Evolutionary conservation across 768 basidiomycete genomes (phyloP).

Genomic region (Gautieria morchelliformis): DNA sequence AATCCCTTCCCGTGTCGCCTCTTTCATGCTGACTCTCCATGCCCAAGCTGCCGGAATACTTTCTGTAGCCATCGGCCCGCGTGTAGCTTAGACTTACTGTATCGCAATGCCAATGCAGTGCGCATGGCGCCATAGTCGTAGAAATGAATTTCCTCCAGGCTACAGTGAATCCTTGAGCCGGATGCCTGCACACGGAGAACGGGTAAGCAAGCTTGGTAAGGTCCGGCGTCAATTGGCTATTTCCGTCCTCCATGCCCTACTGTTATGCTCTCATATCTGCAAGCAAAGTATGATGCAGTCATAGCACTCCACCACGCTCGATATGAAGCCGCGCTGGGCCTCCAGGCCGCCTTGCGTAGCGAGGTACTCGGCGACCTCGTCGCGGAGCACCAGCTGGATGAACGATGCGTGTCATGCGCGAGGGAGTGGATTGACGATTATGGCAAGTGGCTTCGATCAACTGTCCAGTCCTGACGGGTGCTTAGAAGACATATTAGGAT

Average conservation of each 20-base stretch:
- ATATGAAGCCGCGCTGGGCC: constrained; percentile 31
- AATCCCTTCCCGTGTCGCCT: not conserved
- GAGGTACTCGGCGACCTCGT: constrained; percentile 51
- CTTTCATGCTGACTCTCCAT: constrained; percentile 4
- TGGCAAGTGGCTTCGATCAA: constrained; percentile 33
- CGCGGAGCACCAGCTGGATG: constrained; percentile 46
- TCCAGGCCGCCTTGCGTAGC: constrained; percentile 43
- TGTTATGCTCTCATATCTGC: constrained; percentile 30
- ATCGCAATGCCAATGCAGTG: constrained; percentile 6
- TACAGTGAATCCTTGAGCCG: too few species aligned
- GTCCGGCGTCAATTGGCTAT: too few species aligned
- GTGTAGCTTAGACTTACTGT: not conserved
- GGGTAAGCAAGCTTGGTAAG: too few species aligned
- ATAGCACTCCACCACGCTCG: constrained; percentile 41
- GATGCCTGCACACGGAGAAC: too few species aligned
- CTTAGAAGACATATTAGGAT: constrained; percentile 12
- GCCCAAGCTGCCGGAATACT: constrained; percentile 70
- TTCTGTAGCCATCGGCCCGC: constrained; percentile 29
- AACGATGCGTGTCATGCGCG: constrained; percentile 40
- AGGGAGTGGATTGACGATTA: constrained; percentile 58
- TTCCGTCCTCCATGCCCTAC: too few species aligned
- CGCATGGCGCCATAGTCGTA: not conserved
- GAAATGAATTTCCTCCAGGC: too few species aligned
- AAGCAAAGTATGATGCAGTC: constrained; percentile 38
- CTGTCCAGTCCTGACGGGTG: not conserved